These are phyloP conservation scores for Tubosaeta brunneosetosa DNA, from an alignment of 768 basidiomycete species.

Conservation along the genomic window DNA sequence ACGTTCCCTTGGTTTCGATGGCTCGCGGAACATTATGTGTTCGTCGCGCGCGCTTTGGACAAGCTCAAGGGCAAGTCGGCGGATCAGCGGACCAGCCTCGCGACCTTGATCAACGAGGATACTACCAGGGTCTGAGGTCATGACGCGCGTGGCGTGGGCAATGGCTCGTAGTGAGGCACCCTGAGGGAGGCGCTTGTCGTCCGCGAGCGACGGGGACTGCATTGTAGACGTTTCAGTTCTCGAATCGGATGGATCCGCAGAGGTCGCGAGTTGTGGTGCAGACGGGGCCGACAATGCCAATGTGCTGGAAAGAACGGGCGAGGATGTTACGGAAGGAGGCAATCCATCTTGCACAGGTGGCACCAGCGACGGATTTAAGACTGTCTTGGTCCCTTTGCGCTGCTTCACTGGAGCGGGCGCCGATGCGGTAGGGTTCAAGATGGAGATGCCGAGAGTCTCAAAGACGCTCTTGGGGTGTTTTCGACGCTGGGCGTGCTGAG, in stretches of 20 bases:
- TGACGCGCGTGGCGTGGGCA: conserved; percentile 79
- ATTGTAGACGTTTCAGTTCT: conserved; percentile 26
- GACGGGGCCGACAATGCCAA: conserved; percentile 16
- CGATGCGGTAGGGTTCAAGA: conserved; percentile 48
- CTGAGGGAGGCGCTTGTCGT: conserved; percentile 40
- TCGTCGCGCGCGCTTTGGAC: conserved; percentile 66
- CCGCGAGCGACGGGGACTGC: conserved; percentile 22
- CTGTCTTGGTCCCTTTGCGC: conserved; percentile 15
- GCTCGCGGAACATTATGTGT: conserved; percentile 41
- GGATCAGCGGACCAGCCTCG: conserved; percentile 59
- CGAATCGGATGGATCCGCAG: conserved; percentile 17
- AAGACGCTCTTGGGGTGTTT: conserved; percentile 63
- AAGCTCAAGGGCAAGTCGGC: conserved; percentile 60
- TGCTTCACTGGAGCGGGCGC: conserved; percentile 24
- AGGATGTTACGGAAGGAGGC: conserved; percentile 12
- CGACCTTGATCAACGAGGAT: conserved; percentile 67
- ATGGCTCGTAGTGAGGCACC: conserved; percentile 72
- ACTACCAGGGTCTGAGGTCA: conserved; percentile 73
- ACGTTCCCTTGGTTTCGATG: conserved; percentile 42
- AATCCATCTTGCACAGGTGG: conserved; percentile 11
- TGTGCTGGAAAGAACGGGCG: conserved; percentile 14
- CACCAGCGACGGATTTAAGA: conserved; percentile 22
- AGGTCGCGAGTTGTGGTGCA: conserved; percentile 28
- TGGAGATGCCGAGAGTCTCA: conserved; percentile 65
- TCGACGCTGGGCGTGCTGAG: conserved; percentile 25